A percentile compares a stretch with the other conserved stretches of the same genome.
Evolutionary conservation across 164 flowering plant species (phyloP).

Genomic region (Protea cynaroides): DNA sequence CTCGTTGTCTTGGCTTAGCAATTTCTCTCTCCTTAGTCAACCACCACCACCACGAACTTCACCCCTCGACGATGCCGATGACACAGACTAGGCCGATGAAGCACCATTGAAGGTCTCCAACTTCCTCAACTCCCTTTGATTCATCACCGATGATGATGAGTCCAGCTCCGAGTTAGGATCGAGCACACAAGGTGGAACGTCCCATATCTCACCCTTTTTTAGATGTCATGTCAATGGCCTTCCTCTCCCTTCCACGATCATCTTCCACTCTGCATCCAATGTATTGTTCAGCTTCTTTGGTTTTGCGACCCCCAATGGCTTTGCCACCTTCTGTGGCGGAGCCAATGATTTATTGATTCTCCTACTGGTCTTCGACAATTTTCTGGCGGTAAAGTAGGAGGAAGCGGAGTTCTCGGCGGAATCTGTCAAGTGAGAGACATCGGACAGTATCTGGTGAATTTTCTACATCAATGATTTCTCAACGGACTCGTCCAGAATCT

Average conservation of each 20-base stretch:
- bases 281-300: slow-evolving; percentile 40
- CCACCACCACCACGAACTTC: too few species aligned
- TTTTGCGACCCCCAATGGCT: slow-evolving; percentile 17
- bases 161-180: neutral
- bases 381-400: neutral
- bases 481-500: slow-evolving; percentile 5
- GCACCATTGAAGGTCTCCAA: slow-evolving; percentile 27
- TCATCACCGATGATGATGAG: neutral
- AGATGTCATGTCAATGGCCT: slow-evolving; percentile 48
- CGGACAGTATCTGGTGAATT: too few species aligned
- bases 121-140: slow-evolving; percentile 16
- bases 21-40: too few species aligned
- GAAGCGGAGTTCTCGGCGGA: neutral
- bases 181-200: slow-evolving; percentile 18
- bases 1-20: slow-evolving; percentile 32
- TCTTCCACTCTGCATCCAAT: slow-evolving; percentile 74
- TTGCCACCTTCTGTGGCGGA: neutral
- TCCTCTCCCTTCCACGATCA: slow-evolving; percentile 52
- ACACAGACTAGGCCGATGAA: slow-evolving; percentile 1
- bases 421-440: too few species aligned
- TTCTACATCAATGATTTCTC: neutral
- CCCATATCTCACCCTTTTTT: slow-evolving; percentile 55
- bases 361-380: neutral
- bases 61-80: slow-evolving; percentile 1
- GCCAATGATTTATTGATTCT: neutral